Percentiles rank a stretch among this genome's conserved stretches.
phyloP scores from a whole-genome alignment of 441 rosid species.

The Erysimum pusillum region DNA sequence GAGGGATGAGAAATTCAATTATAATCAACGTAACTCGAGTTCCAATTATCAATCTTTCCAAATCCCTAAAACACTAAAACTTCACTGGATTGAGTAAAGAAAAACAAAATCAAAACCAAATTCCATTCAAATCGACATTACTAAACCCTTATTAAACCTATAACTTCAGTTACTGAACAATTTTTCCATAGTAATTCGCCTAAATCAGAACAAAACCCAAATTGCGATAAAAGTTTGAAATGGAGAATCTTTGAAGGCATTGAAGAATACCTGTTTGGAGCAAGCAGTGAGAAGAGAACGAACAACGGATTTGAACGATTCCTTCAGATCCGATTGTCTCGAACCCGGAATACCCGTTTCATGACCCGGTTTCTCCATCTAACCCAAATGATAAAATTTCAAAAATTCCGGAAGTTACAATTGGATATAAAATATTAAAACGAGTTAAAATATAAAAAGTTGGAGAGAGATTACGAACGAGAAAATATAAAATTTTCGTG shows the following conservation, averaged over 20 bases:
- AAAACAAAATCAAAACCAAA: not conserved
- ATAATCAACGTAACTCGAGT: not conserved
- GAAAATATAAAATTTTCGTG: not conserved
- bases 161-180: not conserved
- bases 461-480: not conserved
- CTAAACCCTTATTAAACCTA: conserved; percentile 15
- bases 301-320: conserved; percentile 66
- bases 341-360: conserved; percentile 39
- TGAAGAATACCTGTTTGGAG: conserved; percentile 56
- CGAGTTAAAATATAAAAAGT: not conserved
- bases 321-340: conserved; percentile 59
- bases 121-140: not conserved
- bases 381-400: not conserved
- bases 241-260: not conserved
- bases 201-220: conserved; percentile 2
- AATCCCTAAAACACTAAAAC: not conserved
- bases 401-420: not conserved
- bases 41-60: not conserved
- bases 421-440: no score
- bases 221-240: not conserved
- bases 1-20: not conserved
- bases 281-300: conserved; percentile 72
- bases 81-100: not conserved
- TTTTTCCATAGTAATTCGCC: not conserved
- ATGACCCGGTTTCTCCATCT: conserved; percentile 41